phyloP scores from a whole-genome alignment of 1,284 basidiomycete genomes.

The Leccinum pallidistipes region DNA sequence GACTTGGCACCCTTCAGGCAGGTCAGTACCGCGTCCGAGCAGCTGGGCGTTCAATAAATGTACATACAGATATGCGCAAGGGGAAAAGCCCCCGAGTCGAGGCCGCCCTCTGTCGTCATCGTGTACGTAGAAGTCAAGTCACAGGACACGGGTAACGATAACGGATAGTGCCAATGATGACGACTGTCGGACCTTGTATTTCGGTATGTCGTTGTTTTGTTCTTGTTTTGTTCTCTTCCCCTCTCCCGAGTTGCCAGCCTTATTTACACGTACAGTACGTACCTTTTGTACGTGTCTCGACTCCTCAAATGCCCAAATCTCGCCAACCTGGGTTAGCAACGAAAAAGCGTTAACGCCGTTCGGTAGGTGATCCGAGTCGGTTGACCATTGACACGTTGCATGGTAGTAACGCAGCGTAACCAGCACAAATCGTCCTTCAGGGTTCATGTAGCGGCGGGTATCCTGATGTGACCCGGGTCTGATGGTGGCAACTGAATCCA shows the following conservation, averaged over 20 bases:
- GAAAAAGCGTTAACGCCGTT: not conserved
- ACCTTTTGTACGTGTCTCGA: not conserved
- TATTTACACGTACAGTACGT: not conserved
- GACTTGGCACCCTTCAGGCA: not conserved
- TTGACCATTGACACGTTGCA: not conserved
- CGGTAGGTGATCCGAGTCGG: not conserved
- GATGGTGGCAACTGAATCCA: not conserved
- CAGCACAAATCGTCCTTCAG: not conserved
- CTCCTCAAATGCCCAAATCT: not conserved
- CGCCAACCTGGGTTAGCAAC: not conserved
- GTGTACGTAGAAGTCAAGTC: not conserved
- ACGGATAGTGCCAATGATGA: not conserved
- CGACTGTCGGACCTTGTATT: not conserved
- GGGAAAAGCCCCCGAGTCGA: not conserved
- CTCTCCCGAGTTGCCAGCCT: not conserved
- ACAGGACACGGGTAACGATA: not conserved
- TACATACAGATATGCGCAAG: not conserved
- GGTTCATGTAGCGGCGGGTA: not conserved
- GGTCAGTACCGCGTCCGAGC: not conserved
- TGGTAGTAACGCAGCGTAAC: not conserved
- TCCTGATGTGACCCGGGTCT: not conserved
- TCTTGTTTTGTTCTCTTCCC: not conserved
- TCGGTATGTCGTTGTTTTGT: not conserved
- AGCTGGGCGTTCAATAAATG: not conserved
- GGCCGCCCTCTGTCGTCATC: not conserved